phyloP scores from a whole-genome alignment of 23 red algal genomes.

The Gracilariopsis chorda region DNA sequence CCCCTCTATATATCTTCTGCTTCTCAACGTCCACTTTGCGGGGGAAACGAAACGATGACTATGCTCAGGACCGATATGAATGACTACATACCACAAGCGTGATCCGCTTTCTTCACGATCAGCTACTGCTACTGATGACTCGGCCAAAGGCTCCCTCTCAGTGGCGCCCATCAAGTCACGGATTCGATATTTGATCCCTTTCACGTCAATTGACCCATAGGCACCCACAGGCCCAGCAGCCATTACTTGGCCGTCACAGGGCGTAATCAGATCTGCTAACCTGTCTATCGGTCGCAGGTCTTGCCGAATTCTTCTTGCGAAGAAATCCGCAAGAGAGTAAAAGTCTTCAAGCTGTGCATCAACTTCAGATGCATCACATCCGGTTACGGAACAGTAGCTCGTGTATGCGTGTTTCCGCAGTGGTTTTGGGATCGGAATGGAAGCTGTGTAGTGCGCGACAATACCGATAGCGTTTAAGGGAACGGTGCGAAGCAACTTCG shows the following conservation, averaged over 20 bases:
- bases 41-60: slow-evolving; percentile 50
- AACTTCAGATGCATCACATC: slow-evolving; percentile 42
- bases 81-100: slow-evolving; percentile 38
- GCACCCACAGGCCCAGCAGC: slow-evolving; percentile 48
- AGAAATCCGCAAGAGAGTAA: slow-evolving; percentile 26
- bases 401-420: background rate
- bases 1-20: slow-evolving; percentile 17
- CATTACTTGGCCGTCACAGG: slow-evolving; percentile 37
- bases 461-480: slow-evolving; percentile 43
- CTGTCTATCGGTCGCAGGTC: slow-evolving; percentile 37
- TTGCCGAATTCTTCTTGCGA: background rate
- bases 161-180: slow-evolving; percentile 34
- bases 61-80: slow-evolving; percentile 41
- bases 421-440: slow-evolving; percentile 28
- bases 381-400: slow-evolving; percentile 25
- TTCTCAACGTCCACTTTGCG: background rate
- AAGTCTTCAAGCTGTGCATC: slow-evolving; percentile 22
- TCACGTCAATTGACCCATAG: slow-evolving; percentile 50
- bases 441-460: slow-evolving; percentile 34
- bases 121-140: slow-evolving; percentile 29
- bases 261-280: background rate
- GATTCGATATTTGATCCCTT: slow-evolving; percentile 24
- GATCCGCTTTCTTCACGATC: slow-evolving; percentile 34
- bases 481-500: background rate
- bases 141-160: slow-evolving; percentile 45